These are phyloP conservation scores for Ustilago trichophora DNA, from an alignment of 1,284 basidiomycete species.

Conservation along the genomic window DNA sequence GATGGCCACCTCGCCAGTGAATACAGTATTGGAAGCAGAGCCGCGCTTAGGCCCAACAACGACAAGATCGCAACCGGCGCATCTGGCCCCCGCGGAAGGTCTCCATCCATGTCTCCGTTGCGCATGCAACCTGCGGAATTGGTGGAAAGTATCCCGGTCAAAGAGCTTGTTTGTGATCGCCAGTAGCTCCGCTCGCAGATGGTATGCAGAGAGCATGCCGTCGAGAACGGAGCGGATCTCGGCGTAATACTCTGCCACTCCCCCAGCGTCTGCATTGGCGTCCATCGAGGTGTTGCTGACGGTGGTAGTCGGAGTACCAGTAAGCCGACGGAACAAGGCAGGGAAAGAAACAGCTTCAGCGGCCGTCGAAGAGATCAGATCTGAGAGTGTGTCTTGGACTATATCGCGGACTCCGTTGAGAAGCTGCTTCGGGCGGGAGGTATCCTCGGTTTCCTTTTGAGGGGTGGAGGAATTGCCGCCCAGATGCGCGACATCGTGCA, in stretches of 20 bases:
- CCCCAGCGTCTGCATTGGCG: neutral
- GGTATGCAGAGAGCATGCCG: conserved; percentile 93
- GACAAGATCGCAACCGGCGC: conserved; percentile 21
- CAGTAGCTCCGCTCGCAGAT: conserved; percentile 89
- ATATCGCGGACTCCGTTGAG: conserved; percentile 69
- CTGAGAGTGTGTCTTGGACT: conserved; percentile 84
- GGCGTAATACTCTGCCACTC: conserved; percentile 72
- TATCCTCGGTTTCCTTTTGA: no score
- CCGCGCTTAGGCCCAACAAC: conserved; percentile 26
- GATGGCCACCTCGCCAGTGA: no score
- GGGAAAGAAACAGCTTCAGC: conserved; percentile 88
- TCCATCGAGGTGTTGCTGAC: conserved; percentile 68
- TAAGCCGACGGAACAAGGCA: conserved; percentile 83
- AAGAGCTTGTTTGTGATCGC: conserved; percentile 84
- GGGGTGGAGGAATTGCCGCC: neutral
- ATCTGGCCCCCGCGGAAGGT: conserved; percentile 16
- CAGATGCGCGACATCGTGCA: conserved; percentile 70
- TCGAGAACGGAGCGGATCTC: conserved; percentile 90
- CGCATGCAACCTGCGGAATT: conserved; percentile 70
- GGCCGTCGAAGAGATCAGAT: conserved; percentile 83
- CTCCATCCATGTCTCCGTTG: conserved; percentile 67
- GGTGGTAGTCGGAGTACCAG: conserved; percentile 68
- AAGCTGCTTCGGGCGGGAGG: conserved; percentile 8
- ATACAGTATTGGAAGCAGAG: no score
- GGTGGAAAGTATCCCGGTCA: conserved; percentile 81